Evolutionary conservation across 768 basidiomycete genomes (phyloP).

Genomic region (Kwoniella pini): DNA sequence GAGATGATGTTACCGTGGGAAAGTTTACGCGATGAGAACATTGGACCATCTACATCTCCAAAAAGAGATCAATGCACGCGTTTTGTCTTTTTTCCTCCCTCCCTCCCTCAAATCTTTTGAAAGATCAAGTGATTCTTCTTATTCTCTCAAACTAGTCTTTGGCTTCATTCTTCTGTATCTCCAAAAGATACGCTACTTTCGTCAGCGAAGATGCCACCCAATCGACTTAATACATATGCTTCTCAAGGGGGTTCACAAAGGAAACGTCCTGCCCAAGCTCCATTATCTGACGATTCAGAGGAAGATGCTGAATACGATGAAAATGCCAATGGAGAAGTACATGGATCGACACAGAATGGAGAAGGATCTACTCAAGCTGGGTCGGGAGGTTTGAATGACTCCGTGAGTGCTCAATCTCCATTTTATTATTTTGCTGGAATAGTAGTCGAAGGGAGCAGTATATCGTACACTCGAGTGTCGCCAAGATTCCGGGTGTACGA

Average conservation of each 20-base stretch:
- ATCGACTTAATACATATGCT: conserved; percentile 12
- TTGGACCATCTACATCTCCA: background rate
- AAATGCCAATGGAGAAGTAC: background rate
- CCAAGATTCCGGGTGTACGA: too few species aligned
- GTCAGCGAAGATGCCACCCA: conserved; percentile 20
- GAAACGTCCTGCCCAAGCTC: conserved; percentile 1
- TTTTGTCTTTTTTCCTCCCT: background rate
- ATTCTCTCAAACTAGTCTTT: too few species aligned
- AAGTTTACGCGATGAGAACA: conserved; percentile 8
- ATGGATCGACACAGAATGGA: conserved; percentile 8
- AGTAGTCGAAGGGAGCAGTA: too few species aligned
- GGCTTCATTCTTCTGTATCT: background rate
- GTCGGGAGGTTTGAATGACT: conserved; percentile 22
- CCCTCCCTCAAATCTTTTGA: too few species aligned
- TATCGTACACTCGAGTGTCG: too few species aligned
- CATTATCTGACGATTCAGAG: conserved; percentile 8
- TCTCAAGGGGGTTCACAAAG: conserved; percentile 17
- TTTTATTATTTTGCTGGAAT: too few species aligned
- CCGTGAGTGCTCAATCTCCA: conserved; percentile 13
- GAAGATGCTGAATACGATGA: conserved; percentile 7
- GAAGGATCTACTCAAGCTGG: conserved; percentile 10
- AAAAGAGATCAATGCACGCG: background rate
- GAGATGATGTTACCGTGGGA: conserved; percentile 17
- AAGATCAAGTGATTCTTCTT: too few species aligned
- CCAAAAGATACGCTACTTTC: too few species aligned